Evolutionary conservation across 106 monocot species (phyloP).

Genomic region (Platanthera zijinensis): DNA sequence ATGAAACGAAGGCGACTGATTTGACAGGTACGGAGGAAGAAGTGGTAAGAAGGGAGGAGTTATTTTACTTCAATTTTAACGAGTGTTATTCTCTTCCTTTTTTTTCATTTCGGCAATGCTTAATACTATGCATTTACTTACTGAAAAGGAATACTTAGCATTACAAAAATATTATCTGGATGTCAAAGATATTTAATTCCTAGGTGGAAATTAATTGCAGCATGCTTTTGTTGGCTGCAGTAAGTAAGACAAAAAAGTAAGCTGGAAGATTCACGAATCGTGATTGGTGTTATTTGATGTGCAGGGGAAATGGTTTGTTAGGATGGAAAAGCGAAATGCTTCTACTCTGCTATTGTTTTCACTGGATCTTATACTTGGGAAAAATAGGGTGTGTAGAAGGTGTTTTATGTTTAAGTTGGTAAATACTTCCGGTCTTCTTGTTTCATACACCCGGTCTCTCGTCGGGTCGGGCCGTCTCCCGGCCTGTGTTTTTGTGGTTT

Average conservation of each 20-base stretch:
- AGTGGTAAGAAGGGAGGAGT: slow-evolving; percentile 1
- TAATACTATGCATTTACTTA: background rate
- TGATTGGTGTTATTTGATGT: background rate
- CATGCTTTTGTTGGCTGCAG: background rate
- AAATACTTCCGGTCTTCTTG: no score
- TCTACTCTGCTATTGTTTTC: background rate
- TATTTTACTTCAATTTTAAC: background rate
- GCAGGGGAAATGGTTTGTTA: background rate
- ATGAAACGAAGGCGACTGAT: background rate
- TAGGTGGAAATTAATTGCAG: background rate
- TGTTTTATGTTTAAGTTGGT: no score
- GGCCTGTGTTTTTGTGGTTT: no score
- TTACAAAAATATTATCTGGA: background rate
- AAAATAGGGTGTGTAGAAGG: background rate
- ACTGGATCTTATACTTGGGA: background rate
- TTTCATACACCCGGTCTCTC: no score
- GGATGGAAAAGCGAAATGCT: background rate
- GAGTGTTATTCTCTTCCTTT: background rate
- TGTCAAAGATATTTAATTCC: background rate
- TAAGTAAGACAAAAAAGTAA: background rate
- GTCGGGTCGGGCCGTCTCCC: no score
- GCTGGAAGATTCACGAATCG: background rate
- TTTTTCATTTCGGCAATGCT: background rate
- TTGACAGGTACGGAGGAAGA: slow-evolving; percentile 4
- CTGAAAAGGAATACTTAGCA: no score